Evolutionary conservation across 2,329 filamentous ascomycete species (phyloP).

Genomic region (Pseudopyricularia cyperi): DNA sequence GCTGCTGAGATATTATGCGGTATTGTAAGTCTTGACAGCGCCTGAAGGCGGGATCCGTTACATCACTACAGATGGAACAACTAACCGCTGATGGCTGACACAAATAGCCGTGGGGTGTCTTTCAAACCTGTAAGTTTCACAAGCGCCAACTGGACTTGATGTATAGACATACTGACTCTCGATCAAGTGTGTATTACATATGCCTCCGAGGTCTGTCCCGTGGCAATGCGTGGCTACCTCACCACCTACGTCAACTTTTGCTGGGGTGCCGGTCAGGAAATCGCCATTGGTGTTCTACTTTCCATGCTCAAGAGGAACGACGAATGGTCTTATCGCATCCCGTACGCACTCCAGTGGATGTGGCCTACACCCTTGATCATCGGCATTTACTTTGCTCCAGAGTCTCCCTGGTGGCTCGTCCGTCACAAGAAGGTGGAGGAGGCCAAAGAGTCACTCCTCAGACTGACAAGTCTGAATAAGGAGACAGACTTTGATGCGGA

Average conservation of each 20-base stretch:
- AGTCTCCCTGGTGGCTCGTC: constrained; percentile 67
- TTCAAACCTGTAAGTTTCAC: constrained; percentile 18
- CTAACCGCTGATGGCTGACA: not conserved
- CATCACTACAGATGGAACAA: constrained; percentile 26
- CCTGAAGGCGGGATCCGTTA: not conserved
- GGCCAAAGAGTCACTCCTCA: constrained; percentile 51
- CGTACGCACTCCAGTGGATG: constrained; percentile 63
- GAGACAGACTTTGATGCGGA: constrained; percentile 68
- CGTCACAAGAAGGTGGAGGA: constrained; percentile 50
- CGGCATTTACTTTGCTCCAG: constrained; percentile 55
- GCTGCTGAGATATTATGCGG: constrained; percentile 51
- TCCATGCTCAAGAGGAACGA: constrained; percentile 51
- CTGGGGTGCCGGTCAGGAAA: constrained; percentile 64
- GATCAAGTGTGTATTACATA: constrained; percentile 36
- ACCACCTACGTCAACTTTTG: constrained; percentile 69
- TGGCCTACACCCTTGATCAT: constrained; percentile 57
- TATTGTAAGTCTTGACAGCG: constrained; percentile 15
- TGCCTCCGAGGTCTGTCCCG: constrained; percentile 59
- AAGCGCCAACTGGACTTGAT: not conserved
- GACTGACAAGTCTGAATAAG: constrained; percentile 47
- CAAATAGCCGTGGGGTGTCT: constrained; percentile 25
- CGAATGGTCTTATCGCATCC: constrained; percentile 52
- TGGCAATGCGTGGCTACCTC: constrained; percentile 56
- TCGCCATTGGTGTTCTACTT: constrained; percentile 62
- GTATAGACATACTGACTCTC: not conserved